A percentile compares a stretch with the other conserved stretches of the same genome.
phyloP scores from a whole-genome alignment of 768 basidiomycete species.

The Russula abietina region DNA sequence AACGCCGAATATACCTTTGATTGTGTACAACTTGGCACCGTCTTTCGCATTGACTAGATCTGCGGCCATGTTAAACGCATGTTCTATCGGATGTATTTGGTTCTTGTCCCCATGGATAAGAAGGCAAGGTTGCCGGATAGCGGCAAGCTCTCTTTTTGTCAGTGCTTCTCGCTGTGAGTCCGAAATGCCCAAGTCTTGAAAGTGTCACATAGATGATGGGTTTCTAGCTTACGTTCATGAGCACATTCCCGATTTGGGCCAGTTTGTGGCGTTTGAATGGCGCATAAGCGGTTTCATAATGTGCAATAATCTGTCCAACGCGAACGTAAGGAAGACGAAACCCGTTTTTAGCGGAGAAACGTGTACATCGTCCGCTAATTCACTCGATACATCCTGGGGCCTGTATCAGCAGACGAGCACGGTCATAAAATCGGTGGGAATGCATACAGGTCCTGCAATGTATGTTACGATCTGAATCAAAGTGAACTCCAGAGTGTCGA shows the following conservation, averaged over 20 bases:
- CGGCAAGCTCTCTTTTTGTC: conserved; percentile 15
- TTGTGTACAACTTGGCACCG: conserved; percentile 17
- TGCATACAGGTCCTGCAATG: conserved; percentile 24
- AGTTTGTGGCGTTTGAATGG: conserved; percentile 23
- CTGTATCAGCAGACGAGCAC: neutral
- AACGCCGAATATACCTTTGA: conserved; percentile 8
- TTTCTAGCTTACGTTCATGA: conserved; percentile 17
- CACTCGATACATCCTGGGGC: conserved; percentile 11
- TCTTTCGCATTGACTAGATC: conserved; percentile 15
- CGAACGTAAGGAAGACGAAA: neutral
- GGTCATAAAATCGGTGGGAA: neutral
- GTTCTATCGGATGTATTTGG: conserved; percentile 21
- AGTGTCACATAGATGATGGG: neutral
- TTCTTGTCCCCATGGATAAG: conserved; percentile 23
- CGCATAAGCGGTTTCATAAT: conserved; percentile 25
- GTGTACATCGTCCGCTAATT: conserved; percentile 18
- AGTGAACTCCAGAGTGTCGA: conserved; percentile 28
- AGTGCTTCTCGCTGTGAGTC: conserved; percentile 11
- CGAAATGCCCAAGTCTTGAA: neutral
- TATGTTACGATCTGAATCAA: conserved; percentile 27
- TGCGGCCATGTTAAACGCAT: conserved; percentile 18
- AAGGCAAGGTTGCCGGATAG: conserved; percentile 19
- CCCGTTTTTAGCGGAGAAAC: neutral
- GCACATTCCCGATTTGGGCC: conserved; percentile 19
- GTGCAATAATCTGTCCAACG: conserved; percentile 17